Evolutionary conservation across 2,329 filamentous ascomycete species (phyloP), one percentile per base, ranked within the genome.

Genomic region (Aureobasidium sp.): DNA sequence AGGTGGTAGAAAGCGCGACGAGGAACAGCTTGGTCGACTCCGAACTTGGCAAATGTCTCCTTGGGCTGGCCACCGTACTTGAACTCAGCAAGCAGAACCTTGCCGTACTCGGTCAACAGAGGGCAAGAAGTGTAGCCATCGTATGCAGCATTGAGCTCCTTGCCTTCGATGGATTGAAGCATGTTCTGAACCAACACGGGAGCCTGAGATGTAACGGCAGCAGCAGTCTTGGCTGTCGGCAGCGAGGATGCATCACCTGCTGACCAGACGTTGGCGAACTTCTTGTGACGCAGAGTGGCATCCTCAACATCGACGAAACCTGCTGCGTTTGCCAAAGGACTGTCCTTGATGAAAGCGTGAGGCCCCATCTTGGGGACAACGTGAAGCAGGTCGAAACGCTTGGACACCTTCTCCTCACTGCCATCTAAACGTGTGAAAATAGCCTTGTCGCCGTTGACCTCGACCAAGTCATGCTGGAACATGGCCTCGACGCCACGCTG

Each of bases 31-130:
- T 87, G 84, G 66, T 86, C 82, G 7, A 86, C 76, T 0, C 82
- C 83, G 14, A 85, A 71, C 68, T 75, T 71, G 5, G 73, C 76
- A 64, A 87, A 87, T 0, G 84, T 86, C 75, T 87, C 84, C 69
- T 86, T 85, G 7, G 84, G 83, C 65, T 77, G 77, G 9, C 81
- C 82, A 2, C 81, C 84, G 64, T 87, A 87, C 73, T 83, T 85
- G 75, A 87, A 87, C 70, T 87, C 84, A 0, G 83, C 83, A 9
- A 87, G 79, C 25, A 87, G 74, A 1, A 87, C 82, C 73, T 86
- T 85, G 62, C 82, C 81, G 64, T 85, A 83, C 66, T 84, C 71
- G 0, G 70, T 76, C 63, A 68, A 66, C 48, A 73, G 66, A 6
- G 74, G 74, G 59, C 74, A 76, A 3, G 73, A 75, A 1, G 74